Base-by-base conservation (phyloP, 192 early-diverging fungal species). In the Coemansia sp. region DNA sequence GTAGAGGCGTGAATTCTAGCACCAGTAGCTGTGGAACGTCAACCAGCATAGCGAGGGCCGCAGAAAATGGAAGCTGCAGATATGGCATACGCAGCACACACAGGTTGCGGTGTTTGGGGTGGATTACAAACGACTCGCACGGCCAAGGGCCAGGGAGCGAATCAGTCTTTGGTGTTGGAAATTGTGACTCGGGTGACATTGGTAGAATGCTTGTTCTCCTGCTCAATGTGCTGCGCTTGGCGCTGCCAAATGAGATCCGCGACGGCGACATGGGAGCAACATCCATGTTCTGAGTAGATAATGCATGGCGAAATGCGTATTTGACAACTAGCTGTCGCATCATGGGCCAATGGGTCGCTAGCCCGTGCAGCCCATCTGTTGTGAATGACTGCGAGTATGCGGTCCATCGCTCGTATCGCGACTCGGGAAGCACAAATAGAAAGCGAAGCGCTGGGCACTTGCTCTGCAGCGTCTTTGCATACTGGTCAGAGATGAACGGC, bases 391-490 rank as follows among this genome's bases (percentile, higher is more conserved):
- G 72, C 11, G 72, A 64, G 61, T 80, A 80, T 6, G 62, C 72
- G 1, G 77, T 52, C 77, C 77, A 80, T 26, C 77, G 62, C 65
- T 80, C 77, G 54, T 80, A 80, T 6, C 77, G 77, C n/a, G 72
- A 69, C 27, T 68, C 72, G 1, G 77, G 77, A 0, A 60, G 49
- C 61, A 80, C 71, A 61, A 54, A 17, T 27, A 80, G 59, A 48
- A 58, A 75, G 37, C 64, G 77, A 48, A 80, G 22, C 5, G 35
- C 51, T n/a, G 77, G 77, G 27, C 77, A 80, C 37, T 80, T 80
- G 62, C 67, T 59, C 6, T 55, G 59, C 59, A 80, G 66, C 16
- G 63, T 31, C 26, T 16, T 49, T 47, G 61, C 62, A 17, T 65
- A 64, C 25, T 57, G 49, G n/a, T 80, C 72, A 16, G 77, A 72